Evolutionary conservation across 257 asterid genomes (phyloP), one percentile per base, ranked within the genome.

Genomic region (Ligustrum vulgare): DNA sequence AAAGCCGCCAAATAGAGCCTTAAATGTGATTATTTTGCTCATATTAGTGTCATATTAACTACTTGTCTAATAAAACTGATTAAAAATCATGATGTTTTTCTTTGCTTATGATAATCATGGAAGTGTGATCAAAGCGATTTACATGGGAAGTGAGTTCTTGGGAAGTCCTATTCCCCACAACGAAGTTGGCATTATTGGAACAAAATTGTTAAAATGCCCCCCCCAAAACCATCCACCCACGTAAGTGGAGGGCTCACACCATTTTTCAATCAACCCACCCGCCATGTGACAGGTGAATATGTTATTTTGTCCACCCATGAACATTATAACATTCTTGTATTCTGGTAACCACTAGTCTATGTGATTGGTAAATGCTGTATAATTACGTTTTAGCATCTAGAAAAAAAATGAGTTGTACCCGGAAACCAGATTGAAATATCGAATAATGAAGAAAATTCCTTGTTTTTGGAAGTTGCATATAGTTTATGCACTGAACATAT

Each of bases 101-200:
- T 47, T 63, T 35, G 28, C 58, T 72, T 64, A 23, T 77, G 54
- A 23, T 74, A 94, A 83, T 78, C 99, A 94, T 73, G 78, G 80
- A 74, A 94, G 96, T 80, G 93, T 82, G 75, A 84, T 94, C 77
- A 93, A 91, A 84, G 98, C 96, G 77, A 78, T 93, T 70, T 94
- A 91, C 86, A 84, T 92, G 3, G 99, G 97, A 71, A 82, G 81
- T 67, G 96, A 88, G 70, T 94, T 85, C 85, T 77, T 84, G 80
- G 91, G 82, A 86, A 88, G 94, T 81, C 88, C 83, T 67, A 77
- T 80, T 70, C 84, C 88, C 49, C 89, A 87, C 73, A 86, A 85
- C 76, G 96, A 89, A 83, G 91, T 91, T 80, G 99, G 98, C 72
- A 69, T 94, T n/a, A n/a, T n/a, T n/a, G n/a, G n/a, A n/a, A n/a